These are phyloP conservation scores for Lizanozyma gosingica DNA, from an alignment of 1,139 yeast genomes.

Conservation along the genomic window DNA sequence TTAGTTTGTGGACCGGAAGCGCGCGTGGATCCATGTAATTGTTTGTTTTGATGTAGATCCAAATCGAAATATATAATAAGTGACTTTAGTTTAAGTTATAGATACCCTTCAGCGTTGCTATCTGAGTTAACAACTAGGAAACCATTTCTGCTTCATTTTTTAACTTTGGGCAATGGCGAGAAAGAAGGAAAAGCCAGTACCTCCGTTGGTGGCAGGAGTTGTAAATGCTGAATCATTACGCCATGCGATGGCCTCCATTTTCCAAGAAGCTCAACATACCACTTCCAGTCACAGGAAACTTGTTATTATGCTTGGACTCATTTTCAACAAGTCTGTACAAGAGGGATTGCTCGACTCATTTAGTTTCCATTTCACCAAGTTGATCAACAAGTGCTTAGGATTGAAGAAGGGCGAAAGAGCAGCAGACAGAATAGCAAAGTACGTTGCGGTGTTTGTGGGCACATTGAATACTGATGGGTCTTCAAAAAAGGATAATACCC, in stretches of 20 bases:
- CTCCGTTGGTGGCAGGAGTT: background rate
- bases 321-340: constrained; percentile 48
- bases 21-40: background rate
- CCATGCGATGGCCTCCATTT: constrained; percentile 53
- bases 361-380: constrained; percentile 45
- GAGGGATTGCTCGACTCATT: constrained; percentile 51
- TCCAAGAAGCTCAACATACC: constrained; percentile 72
- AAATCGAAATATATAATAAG: background rate
- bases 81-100: background rate
- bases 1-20: background rate
- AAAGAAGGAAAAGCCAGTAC: background rate
- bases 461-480: constrained; percentile 30
- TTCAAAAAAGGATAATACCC: constrained; percentile 14
- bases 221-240: background rate
- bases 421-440: constrained; percentile 73
- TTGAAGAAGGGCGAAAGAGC: constrained; percentile 61
- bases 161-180: background rate
- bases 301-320: constrained; percentile 49
- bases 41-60: background rate
- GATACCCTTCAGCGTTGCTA: too few relatives aligned
- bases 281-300: constrained; percentile 73
- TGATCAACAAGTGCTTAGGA: constrained; percentile 58
- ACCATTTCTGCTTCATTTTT: background rate
- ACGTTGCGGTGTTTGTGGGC: constrained; percentile 59
- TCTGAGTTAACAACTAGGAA: too few relatives aligned